A percentile compares a stretch with the other conserved stretches of the same genome.
phyloP scores from a whole-genome alignment of 176 grass and related monocot genomes.

The Otatea glauca region DNA sequence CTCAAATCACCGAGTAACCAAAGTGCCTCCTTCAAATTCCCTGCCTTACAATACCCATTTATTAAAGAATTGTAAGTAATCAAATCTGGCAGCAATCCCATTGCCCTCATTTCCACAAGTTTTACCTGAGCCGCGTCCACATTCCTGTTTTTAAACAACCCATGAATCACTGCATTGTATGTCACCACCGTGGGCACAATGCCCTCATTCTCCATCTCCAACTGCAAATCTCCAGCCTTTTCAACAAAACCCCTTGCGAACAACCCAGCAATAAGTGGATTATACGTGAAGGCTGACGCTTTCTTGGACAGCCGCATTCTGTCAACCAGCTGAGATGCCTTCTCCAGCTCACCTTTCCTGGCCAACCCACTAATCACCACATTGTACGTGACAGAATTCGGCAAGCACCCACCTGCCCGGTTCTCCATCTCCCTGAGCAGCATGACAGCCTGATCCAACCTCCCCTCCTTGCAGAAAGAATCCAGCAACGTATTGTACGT shows the following conservation, averaged over 20 bases:
- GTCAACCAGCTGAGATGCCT: constrained; percentile 55
- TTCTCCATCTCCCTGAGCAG: constrained; percentile 62
- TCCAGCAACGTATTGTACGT: constrained; percentile 68
- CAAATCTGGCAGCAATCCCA: constrained; percentile 53
- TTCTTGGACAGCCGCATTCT: constrained; percentile 49
- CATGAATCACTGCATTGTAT: constrained; percentile 61
- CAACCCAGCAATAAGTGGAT: constrained; percentile 60
- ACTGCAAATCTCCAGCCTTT: constrained; percentile 46
- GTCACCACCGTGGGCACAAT: constrained; percentile 50
- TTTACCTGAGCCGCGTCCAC: constrained; percentile 44
- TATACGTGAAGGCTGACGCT: constrained; percentile 57
- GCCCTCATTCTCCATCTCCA: constrained; percentile 53
- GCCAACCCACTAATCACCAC: constrained; percentile 60
- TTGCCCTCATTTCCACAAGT: constrained; percentile 67
- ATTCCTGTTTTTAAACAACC: constrained; percentile 51
- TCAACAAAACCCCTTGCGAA: constrained; percentile 50
- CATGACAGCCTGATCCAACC: constrained; percentile 44
- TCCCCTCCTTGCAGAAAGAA: constrained; percentile 67
- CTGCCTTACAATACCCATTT: constrained; percentile 60
- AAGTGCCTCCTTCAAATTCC: constrained; percentile 58
- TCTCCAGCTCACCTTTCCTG: constrained; percentile 54
- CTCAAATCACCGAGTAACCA: constrained; percentile 59
- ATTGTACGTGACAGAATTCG: constrained; percentile 64
- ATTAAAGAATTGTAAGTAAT: constrained; percentile 64
- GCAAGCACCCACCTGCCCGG: constrained; percentile 35